phyloP scores from a whole-genome alignment of 768 basidiomycete genomes.

The Daedalea quercina region DNA sequence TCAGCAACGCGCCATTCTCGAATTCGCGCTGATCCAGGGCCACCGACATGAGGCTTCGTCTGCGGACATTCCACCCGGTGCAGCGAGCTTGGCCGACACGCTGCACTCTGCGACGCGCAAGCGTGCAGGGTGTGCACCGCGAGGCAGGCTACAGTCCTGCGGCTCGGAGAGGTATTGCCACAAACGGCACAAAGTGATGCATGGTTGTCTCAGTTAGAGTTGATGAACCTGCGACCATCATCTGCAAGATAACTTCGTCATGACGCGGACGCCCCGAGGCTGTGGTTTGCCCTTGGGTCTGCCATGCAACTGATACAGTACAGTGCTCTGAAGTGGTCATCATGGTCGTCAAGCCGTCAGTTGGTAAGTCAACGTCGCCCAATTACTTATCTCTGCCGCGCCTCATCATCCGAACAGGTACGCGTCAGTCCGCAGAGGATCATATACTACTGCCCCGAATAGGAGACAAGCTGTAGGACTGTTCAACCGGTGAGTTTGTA shows the following conservation, averaged over 20 bases:
- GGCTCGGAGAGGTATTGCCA: neutral
- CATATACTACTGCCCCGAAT: no score
- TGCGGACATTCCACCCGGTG: neutral
- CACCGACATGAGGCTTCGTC: neutral
- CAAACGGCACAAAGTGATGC: neutral
- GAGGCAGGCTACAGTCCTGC: neutral
- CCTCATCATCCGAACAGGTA: no score
- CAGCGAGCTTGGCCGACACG: slow-evolving; percentile 3
- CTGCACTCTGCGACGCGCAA: neutral
- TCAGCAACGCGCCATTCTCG: neutral
- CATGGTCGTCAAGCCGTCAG: neutral
- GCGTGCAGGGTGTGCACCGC: slow-evolving; percentile 1
- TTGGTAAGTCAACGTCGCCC: neutral
- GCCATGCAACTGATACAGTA: neutral
- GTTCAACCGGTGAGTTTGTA: no score
- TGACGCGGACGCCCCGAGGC: neutral
- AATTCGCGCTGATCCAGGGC: neutral
- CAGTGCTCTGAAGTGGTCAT: neutral
- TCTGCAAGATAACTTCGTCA: neutral
- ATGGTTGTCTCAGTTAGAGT: neutral
- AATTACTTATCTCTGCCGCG: neutral
- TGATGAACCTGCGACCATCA: neutral
- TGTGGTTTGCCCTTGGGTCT: neutral
- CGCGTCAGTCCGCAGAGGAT: no score
- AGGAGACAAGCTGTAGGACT: no score